These are phyloP conservation scores for Eruca vesicaria DNA, from an alignment of 441 rosid species.

Conservation along the genomic window DNA sequence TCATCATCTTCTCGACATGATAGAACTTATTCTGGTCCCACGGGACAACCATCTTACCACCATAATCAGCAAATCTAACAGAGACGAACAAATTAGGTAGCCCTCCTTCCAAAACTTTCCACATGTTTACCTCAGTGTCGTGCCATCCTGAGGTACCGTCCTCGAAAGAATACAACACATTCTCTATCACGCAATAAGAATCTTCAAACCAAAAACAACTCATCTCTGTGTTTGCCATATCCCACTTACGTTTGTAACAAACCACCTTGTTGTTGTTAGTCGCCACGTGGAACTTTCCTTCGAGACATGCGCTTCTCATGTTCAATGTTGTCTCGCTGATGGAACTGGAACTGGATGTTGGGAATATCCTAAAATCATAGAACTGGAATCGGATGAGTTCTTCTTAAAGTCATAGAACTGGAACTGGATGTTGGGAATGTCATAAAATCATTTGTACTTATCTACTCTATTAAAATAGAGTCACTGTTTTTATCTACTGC, in stretches of 20 bases:
- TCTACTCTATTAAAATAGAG: no score
- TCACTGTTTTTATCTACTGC: no score
- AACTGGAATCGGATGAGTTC: no score
- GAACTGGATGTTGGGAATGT: no score
- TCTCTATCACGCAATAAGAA: not conserved
- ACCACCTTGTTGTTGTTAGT: not conserved
- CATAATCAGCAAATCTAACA: not conserved
- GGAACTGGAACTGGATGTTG: no score
- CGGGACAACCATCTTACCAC: not conserved
- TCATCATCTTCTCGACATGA: not conserved
- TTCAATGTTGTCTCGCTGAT: not conserved
- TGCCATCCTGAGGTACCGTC: not conserved
- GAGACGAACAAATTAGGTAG: not conserved
- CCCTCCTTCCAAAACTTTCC: not conserved
- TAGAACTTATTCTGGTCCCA: not conserved
- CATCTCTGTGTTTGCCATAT: not conserved
- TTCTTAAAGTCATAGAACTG: no score
- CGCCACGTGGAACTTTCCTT: not conserved
- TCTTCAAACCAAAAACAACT: no score
- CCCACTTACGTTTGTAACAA: not conserved
- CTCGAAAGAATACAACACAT: not conserved
- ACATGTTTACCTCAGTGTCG: no score
- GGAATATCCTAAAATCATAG: no score
- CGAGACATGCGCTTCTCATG: not conserved
- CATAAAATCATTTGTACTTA: no score